Evolutionary conservation across 2,329 filamentous ascomycete genomes (phyloP).

Genomic region (Bipolaris cookei): DNA sequence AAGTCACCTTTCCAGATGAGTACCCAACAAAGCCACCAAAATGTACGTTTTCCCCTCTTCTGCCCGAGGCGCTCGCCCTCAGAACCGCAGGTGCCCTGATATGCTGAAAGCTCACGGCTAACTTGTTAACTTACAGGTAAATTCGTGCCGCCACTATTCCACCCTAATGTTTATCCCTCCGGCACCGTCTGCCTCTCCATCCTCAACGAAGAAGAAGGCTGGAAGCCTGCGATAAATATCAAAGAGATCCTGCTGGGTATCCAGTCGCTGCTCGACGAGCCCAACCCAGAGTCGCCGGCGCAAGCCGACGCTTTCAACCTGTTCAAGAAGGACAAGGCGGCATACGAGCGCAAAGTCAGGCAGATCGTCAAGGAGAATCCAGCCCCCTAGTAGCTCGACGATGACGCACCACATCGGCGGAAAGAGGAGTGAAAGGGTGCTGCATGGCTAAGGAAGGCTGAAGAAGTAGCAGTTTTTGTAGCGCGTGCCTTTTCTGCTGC

Average conservation of each 20-base stretch:
- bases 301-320: conserved; percentile 98
- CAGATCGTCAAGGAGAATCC: conserved; percentile 90
- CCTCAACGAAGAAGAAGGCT: conserved; percentile 96
- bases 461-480: background rate
- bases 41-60: conserved; percentile 66
- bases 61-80: background rate
- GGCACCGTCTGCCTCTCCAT: conserved; percentile 98
- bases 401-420: background rate
- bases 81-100: no score
- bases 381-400: conserved; percentile 61
- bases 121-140: conserved; percentile 69
- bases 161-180: conserved; percentile 97
- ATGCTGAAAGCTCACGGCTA: background rate
- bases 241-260: conserved; percentile 97
- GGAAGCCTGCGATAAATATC: conserved; percentile 98
- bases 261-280: conserved; percentile 92
- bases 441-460: background rate
- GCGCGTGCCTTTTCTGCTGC: background rate
- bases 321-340: conserved; percentile 85
- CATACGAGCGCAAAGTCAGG: conserved; percentile 88
- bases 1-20: conserved; percentile 91
- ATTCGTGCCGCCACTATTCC: conserved; percentile 94
- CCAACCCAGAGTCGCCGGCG: conserved; percentile 94
- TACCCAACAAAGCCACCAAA: conserved; percentile 99
- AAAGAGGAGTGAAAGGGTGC: background rate